These are phyloP conservation scores for Ceratobasidium sp. DNA, from an alignment of 1,284 basidiomycete genomes.

Conservation along the genomic window DNA sequence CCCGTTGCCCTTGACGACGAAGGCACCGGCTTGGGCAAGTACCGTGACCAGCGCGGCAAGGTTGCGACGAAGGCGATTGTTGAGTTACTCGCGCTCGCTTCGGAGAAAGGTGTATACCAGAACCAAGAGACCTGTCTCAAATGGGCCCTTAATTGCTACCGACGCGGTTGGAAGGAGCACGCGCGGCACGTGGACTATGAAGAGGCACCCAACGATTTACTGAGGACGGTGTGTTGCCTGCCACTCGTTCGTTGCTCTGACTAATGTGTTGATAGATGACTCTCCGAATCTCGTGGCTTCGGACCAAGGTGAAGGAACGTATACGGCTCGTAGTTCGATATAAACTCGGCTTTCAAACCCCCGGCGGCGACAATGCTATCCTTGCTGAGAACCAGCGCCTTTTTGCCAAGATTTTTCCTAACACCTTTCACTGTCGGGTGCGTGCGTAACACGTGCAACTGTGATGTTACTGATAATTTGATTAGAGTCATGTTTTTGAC, in stretches of 20 bases:
- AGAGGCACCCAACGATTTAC: neutral
- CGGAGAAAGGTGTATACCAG: neutral
- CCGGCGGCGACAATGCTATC: neutral
- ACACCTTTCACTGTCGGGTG: constrained; percentile 16
- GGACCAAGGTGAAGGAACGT: neutral
- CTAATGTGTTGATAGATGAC: neutral
- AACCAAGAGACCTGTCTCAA: neutral
- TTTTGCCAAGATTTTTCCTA: neutral
- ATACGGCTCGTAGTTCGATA: neutral
- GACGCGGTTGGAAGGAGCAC: neutral
- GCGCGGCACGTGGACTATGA: neutral
- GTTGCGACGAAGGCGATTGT: neutral
- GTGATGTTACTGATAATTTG: too few relatives aligned
- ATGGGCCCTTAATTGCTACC: neutral
- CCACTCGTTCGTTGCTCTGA: neutral
- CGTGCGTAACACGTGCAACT: too few relatives aligned
- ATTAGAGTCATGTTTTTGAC: too few relatives aligned
- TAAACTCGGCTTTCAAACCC: neutral
- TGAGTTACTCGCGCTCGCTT: neutral
- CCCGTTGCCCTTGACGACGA: neutral
- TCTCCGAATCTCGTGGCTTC: neutral
- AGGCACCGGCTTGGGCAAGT: neutral
- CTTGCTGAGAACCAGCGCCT: neutral
- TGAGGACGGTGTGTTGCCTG: neutral
- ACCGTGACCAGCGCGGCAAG: neutral